A percentile compares a stretch with the other conserved stretches of the same genome.
phyloP scores from a whole-genome alignment of 2,329 filamentous ascomycete species.

The Fusarium begoniae region DNA sequence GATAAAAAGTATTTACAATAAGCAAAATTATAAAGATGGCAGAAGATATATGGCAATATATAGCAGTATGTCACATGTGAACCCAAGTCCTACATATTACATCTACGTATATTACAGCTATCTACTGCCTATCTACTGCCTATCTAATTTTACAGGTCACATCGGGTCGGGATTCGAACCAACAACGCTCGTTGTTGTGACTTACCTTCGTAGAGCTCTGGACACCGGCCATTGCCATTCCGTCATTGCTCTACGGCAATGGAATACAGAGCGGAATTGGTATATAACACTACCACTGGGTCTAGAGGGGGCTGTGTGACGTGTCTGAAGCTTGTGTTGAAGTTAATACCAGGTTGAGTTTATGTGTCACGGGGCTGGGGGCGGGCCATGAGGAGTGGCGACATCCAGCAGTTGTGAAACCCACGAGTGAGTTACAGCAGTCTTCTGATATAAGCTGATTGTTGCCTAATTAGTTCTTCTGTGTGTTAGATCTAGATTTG shows the following conservation, averaged over 20 bases:
- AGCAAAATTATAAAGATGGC: slow-evolving; percentile 2
- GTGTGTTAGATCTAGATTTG: background rate
- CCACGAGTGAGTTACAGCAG: accelerated
- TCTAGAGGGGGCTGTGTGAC: background rate
- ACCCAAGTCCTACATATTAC: background rate
- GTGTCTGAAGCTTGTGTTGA: background rate
- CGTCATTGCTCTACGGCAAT: background rate
- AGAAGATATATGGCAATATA: slow-evolving; percentile 8
- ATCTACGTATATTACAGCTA: background rate
- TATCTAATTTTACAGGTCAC: background rate
- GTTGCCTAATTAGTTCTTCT: accelerated
- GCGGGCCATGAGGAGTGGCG: no score
- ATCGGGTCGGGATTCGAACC: background rate
- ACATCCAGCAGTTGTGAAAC: background rate
- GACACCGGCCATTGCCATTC: slow-evolving; percentile 11
- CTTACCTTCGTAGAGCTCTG: slow-evolving; percentile 20
- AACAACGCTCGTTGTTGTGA: background rate
- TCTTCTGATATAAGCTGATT: background rate
- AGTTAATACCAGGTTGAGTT: background rate
- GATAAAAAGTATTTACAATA: background rate
- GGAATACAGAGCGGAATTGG: background rate
- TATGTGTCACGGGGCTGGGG: background rate
- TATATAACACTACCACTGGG: background rate
- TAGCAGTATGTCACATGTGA: background rate
- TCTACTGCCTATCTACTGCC: background rate